phyloP scores from a whole-genome alignment of 257 asterid genomes.

The Solanum appendiculatum region DNA sequence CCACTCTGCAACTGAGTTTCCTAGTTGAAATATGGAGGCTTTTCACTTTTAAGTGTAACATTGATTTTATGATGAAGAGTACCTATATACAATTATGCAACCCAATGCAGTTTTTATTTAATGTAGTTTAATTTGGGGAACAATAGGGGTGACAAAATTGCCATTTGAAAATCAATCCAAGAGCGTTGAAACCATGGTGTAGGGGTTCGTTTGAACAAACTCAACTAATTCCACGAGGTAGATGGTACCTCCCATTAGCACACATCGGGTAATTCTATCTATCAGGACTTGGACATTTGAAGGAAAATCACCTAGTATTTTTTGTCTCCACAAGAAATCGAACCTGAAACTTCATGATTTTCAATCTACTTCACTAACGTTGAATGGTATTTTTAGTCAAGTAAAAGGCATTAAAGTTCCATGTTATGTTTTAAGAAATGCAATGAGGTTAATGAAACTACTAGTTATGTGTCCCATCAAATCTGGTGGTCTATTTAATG shows the following conservation, averaged over 20 bases:
- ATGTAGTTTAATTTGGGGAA: background rate
- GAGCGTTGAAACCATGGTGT: background rate
- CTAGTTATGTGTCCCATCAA: background rate
- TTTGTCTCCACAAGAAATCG: background rate
- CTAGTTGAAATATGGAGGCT: background rate
- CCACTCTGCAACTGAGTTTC: background rate
- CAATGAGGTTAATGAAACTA: background rate
- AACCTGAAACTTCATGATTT: background rate
- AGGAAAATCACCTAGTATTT: background rate
- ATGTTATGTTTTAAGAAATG: background rate
- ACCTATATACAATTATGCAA: background rate
- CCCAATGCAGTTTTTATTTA: background rate
- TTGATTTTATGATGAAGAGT: background rate
- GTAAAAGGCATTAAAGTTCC: background rate
- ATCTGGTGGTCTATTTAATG: background rate
- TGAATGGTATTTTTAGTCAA: background rate
- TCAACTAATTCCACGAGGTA: background rate
- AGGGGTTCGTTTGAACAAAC: background rate
- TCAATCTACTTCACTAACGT: background rate
- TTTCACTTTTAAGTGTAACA: background rate
- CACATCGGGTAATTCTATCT: background rate
- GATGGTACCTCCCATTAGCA: background rate
- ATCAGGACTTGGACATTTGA: background rate
- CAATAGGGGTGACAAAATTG: background rate
- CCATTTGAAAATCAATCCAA: background rate